Percentiles rank a stretch among this genome's conserved stretches.
Evolutionary conservation across 345 rosid species (phyloP).

Genomic region (Carallia pectinifolia): DNA sequence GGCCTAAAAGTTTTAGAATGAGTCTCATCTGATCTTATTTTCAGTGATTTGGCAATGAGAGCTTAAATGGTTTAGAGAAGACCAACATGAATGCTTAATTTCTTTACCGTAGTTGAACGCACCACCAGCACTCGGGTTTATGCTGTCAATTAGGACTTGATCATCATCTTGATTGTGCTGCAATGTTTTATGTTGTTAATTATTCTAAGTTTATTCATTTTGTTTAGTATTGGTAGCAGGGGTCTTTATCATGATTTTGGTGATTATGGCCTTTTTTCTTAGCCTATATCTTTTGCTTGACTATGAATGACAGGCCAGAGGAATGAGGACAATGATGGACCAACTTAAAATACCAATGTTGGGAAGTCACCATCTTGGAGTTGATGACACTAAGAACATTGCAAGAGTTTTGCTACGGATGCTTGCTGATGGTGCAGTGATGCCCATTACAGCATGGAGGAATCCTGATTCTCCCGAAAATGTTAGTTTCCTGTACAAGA

Average conservation of each 20-base stretch:
- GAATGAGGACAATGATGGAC: slow-evolving; percentile 93
- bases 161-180: not conserved
- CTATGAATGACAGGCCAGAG: slow-evolving; percentile 61
- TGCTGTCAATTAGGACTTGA: not conserved
- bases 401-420: slow-evolving; percentile 78
- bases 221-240: not conserved
- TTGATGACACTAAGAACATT: slow-evolving; percentile 85
- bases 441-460: slow-evolving; percentile 77
- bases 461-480: slow-evolving; percentile 37
- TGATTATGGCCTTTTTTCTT: not conserved
- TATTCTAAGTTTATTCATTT: not conserved
- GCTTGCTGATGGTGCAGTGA: slow-evolving; percentile 68
- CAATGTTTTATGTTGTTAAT: not conserved
- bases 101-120: not conserved
- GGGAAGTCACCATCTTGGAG: slow-evolving; percentile 94
- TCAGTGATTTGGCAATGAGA: not conserved
- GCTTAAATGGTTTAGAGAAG: not conserved
- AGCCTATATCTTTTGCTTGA: slow-evolving; percentile 1
- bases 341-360: slow-evolving; percentile 54
- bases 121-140: not conserved
- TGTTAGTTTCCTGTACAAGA: slow-evolving; percentile 56
- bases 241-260: not conserved
- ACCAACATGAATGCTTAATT: not conserved
- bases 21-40: not conserved
- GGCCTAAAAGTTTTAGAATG: not conserved